These are phyloP conservation scores for Sugiyamaella sp. DNA, from an alignment of 1,139 yeast species.

Conservation along the genomic window DNA sequence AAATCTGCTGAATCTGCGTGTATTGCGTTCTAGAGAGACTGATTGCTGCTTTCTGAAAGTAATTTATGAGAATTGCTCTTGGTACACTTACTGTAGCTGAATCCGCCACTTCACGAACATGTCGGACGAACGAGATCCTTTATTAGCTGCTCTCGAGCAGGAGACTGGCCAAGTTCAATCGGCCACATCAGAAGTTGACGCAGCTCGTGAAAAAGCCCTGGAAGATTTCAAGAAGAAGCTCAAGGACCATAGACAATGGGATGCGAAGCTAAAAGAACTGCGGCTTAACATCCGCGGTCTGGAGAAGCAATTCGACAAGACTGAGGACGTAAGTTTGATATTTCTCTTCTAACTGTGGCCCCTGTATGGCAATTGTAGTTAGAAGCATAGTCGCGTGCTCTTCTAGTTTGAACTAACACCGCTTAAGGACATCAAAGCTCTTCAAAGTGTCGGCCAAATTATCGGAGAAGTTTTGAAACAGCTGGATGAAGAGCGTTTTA, in stretches of 20 bases:
- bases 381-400: background rate
- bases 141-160: slow-evolving; percentile 39
- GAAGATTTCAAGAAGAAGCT: slow-evolving; percentile 81
- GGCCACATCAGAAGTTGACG: slow-evolving; percentile 48
- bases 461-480: slow-evolving; percentile 97
- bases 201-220: slow-evolving; percentile 80
- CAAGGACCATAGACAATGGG: slow-evolving; percentile 94
- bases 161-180: slow-evolving; percentile 32
- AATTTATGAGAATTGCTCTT: too few species aligned
- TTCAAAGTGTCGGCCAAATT: slow-evolving; percentile 96
- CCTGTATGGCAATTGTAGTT: background rate
- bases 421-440: slow-evolving; percentile 77
- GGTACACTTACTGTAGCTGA: background rate
- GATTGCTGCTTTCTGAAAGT: too few species aligned
- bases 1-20: too few species aligned
- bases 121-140: slow-evolving; percentile 39
- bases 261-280: slow-evolving; percentile 83
- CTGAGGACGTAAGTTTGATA: slow-evolving; percentile 61
- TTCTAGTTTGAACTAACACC: slow-evolving; percentile 13
- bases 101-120: slow-evolving; percentile 13
- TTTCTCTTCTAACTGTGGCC: background rate
- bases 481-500: slow-evolving; percentile 83
- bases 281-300: slow-evolving; percentile 82
- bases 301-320: slow-evolving; percentile 84
- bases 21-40: too few species aligned